Conservation (phyloP, 2,329 filamentous ascomycete genomes). For the Colletotrichum cereale region DNA sequence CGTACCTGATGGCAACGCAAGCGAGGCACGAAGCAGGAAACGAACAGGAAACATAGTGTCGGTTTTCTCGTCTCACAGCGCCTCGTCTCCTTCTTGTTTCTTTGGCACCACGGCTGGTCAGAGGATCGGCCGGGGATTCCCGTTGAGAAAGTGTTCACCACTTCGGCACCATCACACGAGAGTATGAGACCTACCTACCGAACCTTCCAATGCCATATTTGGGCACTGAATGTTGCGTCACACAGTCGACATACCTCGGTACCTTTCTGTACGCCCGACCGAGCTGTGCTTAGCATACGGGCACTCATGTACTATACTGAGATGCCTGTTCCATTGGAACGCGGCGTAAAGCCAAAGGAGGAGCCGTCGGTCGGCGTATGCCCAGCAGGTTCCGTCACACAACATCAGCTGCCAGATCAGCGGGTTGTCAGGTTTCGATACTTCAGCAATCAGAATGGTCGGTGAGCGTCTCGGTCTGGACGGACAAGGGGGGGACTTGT, state of each 20-base stretch:
- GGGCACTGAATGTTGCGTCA: background rate
- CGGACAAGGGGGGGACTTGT: constrained; percentile 14
- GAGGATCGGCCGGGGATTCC: constrained; percentile 11
- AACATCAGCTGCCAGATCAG: constrained; percentile 32
- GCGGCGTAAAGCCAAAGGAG: background rate
- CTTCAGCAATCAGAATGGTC: constrained; percentile 7
- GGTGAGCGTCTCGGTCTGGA: constrained; percentile 34
- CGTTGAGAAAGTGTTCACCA: constrained; percentile 29
- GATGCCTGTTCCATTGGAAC: background rate
- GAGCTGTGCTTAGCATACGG: constrained; percentile 19
- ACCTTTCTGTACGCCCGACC: constrained; percentile 11
- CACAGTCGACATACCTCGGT: constrained; percentile 2
- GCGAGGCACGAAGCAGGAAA: background rate
- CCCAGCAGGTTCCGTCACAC: constrained; percentile 21
- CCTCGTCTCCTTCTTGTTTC: constrained; percentile 1
- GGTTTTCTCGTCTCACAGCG: background rate
- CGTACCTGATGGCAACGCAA: background rate
- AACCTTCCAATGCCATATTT: constrained; percentile 2
- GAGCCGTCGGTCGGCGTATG: constrained; percentile 3
- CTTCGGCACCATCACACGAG: constrained; percentile 26
- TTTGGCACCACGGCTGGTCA: background rate
- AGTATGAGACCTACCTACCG: constrained; percentile 19
- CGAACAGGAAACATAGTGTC: background rate
- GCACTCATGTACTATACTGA: background rate
- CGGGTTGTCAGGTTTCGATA: constrained; percentile 28